A percentile compares a stretch with the other conserved stretches of the same genome.
phyloP scores from a whole-genome alignment of 78 protist genomes.

The Dictyostelium intermedium region DNA sequence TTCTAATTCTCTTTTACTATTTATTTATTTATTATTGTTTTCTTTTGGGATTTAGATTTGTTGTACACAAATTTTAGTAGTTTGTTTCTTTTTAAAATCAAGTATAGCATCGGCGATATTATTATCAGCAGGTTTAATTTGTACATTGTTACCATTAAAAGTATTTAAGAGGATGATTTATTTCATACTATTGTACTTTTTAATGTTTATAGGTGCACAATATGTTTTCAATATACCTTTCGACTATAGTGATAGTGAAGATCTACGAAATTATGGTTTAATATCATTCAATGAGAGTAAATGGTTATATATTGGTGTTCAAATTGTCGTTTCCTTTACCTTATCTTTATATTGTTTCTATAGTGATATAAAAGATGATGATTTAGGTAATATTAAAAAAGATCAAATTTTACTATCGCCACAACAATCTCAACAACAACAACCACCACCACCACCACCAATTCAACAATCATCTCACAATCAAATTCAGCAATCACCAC shows the following conservation, averaged over 20 bases:
- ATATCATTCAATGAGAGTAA: neutral
- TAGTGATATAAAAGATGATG: conserved; percentile 16
- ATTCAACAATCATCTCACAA: neutral
- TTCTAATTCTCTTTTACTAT: neutral
- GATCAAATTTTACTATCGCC: neutral
- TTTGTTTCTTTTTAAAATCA: conserved; percentile 38
- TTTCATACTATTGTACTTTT: neutral
- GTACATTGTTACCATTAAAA: conserved; percentile 31
- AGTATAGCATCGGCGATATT: neutral
- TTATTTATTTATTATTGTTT: no score
- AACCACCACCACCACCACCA: neutral
- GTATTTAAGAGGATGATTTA: conserved; percentile 14
- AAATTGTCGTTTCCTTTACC: conserved; percentile 26
- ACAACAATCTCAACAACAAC: neutral
- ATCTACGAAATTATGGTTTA: neutral
- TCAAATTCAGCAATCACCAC: neutral
- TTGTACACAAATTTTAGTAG: conserved; percentile 52
- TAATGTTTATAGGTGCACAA: conserved; percentile 25
- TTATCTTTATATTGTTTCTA: conserved; percentile 56
- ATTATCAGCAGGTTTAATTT: conserved; percentile 1
- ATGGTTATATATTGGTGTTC: conserved; percentile 57
- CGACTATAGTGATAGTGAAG: neutral
- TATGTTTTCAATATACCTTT: conserved; percentile 32
- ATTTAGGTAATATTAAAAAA: conserved; percentile 9
- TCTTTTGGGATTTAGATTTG: neutral